Base-by-base conservation (phyloP, 108 stramenopile species). In the Asterionellopsis glacialis region DNA sequence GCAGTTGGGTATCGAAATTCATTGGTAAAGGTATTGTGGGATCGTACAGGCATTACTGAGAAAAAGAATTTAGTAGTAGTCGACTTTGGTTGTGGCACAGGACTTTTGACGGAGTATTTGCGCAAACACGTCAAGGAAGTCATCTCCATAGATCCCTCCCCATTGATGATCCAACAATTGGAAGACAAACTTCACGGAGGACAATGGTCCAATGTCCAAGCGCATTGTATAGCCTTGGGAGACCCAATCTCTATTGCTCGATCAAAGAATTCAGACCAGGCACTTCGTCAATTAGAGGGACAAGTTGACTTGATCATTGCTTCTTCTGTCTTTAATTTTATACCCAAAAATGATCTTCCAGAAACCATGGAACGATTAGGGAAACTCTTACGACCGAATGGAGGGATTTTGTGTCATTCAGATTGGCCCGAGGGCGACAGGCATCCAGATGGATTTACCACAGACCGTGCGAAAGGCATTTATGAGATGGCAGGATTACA, bases 71-170 rank as follows among this genome's bases (percentile, higher is more conserved):
- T 57, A n/a, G 50, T 53, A 9, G 67, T 79, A 0, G 16, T 79
- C 14, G 77, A 79, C 52, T 79, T 79, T 68, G 77, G 77, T 5
- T 79, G 77, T 53, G 77, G 73, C 12, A 79, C 73, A 10, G 77
- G 77, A 19, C 41, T 79, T 21, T 41, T 79, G 45, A 63, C 73
- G 21, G 73, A 79, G 6, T 13, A 13, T 0, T 16, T 79, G 51
- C 59, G 58, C 1, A 25, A 22, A 22, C n/a, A 47, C 13, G 50
- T 44, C 1, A 26, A 18, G 11, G 19, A 57, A 16, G 55, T 74
- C 10, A 47, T 79, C 9, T 73, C 68, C 45, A 57, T 79, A 21
- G 77, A 79, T 57, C 68, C 69, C 0, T 49, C 73, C 7, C 47
- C 68, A 11, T 12, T n/a, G 16, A 79, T 79, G 77, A 41, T 79